These are phyloP conservation scores for Pseudonitzschia delicatissima DNA, from an alignment of 108 stramenopile species.

Conservation along the genomic window DNA sequence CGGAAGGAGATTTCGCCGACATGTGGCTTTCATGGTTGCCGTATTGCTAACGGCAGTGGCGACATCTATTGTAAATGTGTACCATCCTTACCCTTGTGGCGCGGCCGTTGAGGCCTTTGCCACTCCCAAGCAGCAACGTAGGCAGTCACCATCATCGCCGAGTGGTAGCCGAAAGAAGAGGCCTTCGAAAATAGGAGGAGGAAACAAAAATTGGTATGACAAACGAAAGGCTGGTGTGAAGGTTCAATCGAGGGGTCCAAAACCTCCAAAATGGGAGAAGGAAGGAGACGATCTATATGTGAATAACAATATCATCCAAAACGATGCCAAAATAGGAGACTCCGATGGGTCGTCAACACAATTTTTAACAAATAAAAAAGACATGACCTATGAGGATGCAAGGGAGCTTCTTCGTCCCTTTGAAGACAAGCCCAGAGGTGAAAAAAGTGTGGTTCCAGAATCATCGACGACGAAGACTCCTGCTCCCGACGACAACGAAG, in stretches of 20 bases:
- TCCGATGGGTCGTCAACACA: background rate
- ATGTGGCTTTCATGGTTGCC: too few relatives aligned
- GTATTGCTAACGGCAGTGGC: too few relatives aligned
- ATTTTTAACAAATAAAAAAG: background rate
- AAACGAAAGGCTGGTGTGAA: constrained; percentile 29
- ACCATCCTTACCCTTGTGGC: too few relatives aligned
- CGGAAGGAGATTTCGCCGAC: too few relatives aligned
- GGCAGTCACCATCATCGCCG: too few relatives aligned
- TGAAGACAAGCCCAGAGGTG: background rate
- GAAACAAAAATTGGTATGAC: constrained; percentile 24
- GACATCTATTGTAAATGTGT: too few relatives aligned
- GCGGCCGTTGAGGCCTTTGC: too few relatives aligned
- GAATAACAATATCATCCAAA: constrained; percentile 11
- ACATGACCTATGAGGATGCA: background rate
- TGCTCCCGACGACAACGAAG: background rate
- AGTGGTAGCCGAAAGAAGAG: too few relatives aligned
- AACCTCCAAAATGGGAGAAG: constrained; percentile 72
- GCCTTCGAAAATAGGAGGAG: background rate
- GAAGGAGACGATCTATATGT: constrained; percentile 70
- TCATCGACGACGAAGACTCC: too few relatives aligned
- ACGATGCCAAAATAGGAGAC: background rate
- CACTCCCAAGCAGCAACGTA: too few relatives aligned
- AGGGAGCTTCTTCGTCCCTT: background rate
- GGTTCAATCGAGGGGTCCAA: constrained; percentile 26
- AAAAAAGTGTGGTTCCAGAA: too few relatives aligned